Conservation (phyloP, 768 basidiomycete species). For the Lactarius indigo region DNA sequence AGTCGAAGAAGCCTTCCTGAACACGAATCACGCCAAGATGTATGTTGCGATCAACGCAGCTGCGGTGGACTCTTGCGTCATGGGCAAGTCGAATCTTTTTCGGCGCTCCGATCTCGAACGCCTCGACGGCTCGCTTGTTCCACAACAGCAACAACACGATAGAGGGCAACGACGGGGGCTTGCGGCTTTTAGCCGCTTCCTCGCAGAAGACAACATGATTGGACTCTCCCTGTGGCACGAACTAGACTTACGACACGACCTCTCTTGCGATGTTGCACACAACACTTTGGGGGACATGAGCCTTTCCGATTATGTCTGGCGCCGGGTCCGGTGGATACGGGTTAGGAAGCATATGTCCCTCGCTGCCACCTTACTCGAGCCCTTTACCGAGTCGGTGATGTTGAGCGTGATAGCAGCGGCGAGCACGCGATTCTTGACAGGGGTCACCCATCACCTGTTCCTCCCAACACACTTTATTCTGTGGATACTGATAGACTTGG, state of each 20-base stretch:
- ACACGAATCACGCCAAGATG: conserved; percentile 98
- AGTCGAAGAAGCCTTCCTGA: conserved; percentile 91
- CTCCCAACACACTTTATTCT: conserved; percentile 54
- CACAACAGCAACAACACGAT: conserved; percentile 26
- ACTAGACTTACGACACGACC: conserved; percentile 78
- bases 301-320: conserved; percentile 77
- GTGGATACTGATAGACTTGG: conserved; percentile 80
- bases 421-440: conserved; percentile 50
- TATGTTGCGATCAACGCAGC: conserved; percentile 91
- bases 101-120: conserved; percentile 83
- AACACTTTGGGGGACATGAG: conserved; percentile 90
- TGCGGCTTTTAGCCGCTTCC: conserved; percentile 76
- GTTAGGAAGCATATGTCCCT: conserved; percentile 94
- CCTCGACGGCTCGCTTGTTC: conserved; percentile 63
- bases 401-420: conserved; percentile 61
- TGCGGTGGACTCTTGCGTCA: conserved; percentile 90
- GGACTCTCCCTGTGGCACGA: conserved; percentile 92
- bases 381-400: conserved; percentile 85
- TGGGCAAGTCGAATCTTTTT: conserved; percentile 95
- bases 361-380: conserved; percentile 82
- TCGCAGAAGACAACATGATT: conserved; percentile 99
- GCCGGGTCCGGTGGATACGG: conserved; percentile 94
- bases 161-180: conserved; percentile 50
- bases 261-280: conserved; percentile 86
- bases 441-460: conserved; percentile 51